These are phyloP conservation scores for Amphichorda felina DNA, from an alignment of 2,329 filamentous ascomycete species.

Conservation along the genomic window DNA sequence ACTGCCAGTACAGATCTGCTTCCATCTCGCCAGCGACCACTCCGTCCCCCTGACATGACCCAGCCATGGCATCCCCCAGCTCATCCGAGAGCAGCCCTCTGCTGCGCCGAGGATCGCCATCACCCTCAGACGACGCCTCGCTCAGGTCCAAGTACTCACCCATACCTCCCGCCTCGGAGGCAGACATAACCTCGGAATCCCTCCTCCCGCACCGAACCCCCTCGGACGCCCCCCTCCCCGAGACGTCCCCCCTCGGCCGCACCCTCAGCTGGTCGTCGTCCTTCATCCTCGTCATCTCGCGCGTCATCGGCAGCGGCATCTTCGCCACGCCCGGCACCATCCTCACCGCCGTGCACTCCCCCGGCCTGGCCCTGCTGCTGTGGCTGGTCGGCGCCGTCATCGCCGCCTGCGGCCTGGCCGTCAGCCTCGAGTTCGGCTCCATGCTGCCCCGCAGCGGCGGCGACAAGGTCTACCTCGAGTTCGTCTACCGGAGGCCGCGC, in stretches of 20 bases:
- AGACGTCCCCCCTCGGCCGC: conserved; percentile 44
- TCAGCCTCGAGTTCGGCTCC: conserved; percentile 56
- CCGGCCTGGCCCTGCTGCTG: conserved; percentile 48
- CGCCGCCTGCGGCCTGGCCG: conserved; percentile 46
- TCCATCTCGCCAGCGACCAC: too few species aligned
- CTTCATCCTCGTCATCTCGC: conserved; percentile 56
- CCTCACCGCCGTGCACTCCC: conserved; percentile 52
- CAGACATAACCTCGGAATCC: not conserved
- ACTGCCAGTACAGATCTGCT: too few species aligned
- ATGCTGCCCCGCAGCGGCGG: conserved; percentile 61
- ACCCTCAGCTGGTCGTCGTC: conserved; percentile 51
- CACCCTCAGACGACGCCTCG: too few species aligned
- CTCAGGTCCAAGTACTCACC: too few species aligned
- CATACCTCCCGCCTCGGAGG: not conserved
- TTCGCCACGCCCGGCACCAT: conserved; percentile 58
- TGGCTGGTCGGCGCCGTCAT: conserved; percentile 53
- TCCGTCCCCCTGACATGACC: too few species aligned
- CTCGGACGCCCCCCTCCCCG: conserved; percentile 47
- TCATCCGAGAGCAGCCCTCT: too few species aligned
- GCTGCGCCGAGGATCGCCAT: too few species aligned
- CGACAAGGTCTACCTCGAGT: conserved; percentile 60
- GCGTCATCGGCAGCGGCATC: conserved; percentile 58
- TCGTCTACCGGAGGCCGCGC: conserved; percentile 49
- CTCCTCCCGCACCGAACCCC: conserved; percentile 15
- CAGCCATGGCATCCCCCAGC: too few species aligned